Evolutionary conservation across 768 basidiomycete species (phyloP).

Genomic region (Suillus spraguei): DNA sequence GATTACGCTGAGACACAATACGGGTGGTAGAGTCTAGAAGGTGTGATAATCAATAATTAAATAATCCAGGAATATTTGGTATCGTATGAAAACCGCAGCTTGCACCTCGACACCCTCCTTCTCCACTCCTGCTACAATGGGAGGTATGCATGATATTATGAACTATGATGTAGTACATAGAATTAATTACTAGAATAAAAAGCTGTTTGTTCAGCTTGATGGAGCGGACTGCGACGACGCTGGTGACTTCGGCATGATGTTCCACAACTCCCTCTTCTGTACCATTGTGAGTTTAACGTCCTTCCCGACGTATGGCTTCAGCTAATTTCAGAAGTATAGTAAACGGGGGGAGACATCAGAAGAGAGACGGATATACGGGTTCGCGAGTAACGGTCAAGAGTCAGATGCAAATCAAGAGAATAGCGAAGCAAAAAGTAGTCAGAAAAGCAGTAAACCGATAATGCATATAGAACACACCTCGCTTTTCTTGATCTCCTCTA

Average conservation of each 20-base stretch:
- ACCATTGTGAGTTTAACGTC: constrained; percentile 7
- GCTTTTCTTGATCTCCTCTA: constrained; percentile 59
- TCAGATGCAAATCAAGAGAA: background rate
- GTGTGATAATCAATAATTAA: no score
- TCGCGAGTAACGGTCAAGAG: background rate
- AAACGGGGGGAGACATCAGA: no score
- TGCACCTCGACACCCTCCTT: background rate
- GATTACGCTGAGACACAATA: background rate
- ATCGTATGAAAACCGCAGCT: background rate
- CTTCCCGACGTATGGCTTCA: constrained; percentile 11
- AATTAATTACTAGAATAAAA: background rate
- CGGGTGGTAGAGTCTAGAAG: background rate
- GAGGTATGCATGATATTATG: background rate
- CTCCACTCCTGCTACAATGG: background rate
- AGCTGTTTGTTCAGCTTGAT: constrained; percentile 3
- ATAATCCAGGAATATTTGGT: background rate
- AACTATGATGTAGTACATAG: background rate
- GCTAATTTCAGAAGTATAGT: background rate
- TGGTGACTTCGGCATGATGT: constrained; percentile 3
- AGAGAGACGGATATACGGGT: background rate
- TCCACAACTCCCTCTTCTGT: constrained; percentile 11
- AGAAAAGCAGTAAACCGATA: background rate
- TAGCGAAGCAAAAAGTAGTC: background rate
- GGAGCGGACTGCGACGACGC: background rate
- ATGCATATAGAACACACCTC: constrained; percentile 43